Conservation (phyloP, 768 basidiomycete species). For the Xanthoconium purpureum region DNA sequence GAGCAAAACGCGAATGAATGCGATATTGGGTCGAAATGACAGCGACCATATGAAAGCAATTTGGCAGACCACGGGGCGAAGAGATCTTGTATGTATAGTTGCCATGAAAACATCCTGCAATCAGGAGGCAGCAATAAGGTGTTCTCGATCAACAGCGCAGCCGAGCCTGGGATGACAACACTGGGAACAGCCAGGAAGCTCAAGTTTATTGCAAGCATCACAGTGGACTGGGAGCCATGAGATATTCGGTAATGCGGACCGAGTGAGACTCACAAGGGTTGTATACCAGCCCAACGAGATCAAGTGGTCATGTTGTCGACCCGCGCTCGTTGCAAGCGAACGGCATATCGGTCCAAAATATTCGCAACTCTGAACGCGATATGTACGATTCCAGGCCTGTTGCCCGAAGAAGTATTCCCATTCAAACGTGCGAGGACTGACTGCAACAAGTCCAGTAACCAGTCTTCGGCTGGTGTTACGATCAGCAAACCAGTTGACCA, state of each 20-base stretch:
- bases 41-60: too few relatives aligned
- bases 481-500: background rate
- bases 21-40: too few relatives aligned
- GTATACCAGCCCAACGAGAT: constrained; percentile 11
- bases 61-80: too few relatives aligned
- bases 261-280: constrained; percentile 4
- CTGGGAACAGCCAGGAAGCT: constrained; percentile 15
- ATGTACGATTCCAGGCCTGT: constrained; percentile 3
- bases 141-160: background rate
- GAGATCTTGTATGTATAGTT: too few relatives aligned
- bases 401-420: constrained; percentile 7
- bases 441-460: constrained; percentile 13
- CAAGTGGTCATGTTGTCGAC: constrained; percentile 9
- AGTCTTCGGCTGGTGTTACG: constrained; percentile 5
- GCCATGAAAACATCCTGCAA: too few relatives aligned
- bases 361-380: background rate
- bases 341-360: constrained; percentile 3
- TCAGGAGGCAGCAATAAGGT: constrained; percentile 9
- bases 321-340: constrained; percentile 13
- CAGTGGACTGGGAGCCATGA: constrained; percentile 10
- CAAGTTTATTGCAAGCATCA: constrained; percentile 17
- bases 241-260: background rate
- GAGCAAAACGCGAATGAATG: too few relatives aligned
- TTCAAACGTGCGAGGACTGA: constrained; percentile 11
- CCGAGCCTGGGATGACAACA: background rate